Percentiles rank a stretch among this genome's conserved stretches.
Evolutionary conservation across 2,329 filamentous ascomycete genomes (phyloP).

Genomic region (Zymoseptoria ardabiliae): DNA sequence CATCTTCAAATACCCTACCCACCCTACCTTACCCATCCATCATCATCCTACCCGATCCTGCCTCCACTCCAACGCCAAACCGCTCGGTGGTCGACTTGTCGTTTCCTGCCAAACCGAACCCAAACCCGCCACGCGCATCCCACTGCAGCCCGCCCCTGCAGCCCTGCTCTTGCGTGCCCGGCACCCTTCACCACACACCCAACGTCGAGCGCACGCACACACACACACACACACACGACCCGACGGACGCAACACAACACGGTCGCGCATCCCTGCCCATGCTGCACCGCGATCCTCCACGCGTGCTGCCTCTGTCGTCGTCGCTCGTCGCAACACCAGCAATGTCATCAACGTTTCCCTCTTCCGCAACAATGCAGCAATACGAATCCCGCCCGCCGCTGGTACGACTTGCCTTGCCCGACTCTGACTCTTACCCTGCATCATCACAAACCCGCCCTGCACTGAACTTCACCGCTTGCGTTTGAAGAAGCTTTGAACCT

Average conservation of each 20-base stretch:
- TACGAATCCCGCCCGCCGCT: not conserved
- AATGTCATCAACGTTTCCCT: not conserved
- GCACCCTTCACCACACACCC: not conserved
- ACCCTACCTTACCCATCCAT: not conserved
- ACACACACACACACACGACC: not conserved
- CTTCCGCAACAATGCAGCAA: not conserved
- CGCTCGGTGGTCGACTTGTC: not conserved
- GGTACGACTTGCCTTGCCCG: not conserved
- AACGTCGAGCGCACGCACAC: not conserved
- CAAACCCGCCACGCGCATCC: not conserved
- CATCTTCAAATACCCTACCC: not conserved
- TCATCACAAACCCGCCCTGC: conserved; percentile 3
- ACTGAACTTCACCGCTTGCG: conserved; percentile 5
- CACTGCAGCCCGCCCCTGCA: not conserved
- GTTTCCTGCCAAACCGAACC: not conserved
- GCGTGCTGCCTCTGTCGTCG: not conserved
- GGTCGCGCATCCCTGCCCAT: not conserved
- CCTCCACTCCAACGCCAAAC: not conserved
- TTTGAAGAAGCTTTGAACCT: conserved; percentile 15
- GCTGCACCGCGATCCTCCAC: not conserved
- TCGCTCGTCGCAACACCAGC: not conserved
- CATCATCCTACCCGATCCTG: not conserved
- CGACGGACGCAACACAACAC: not conserved
- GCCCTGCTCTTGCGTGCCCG: not conserved
- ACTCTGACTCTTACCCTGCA: not conserved